Evolutionary conservation across 2,329 filamentous ascomycete genomes (phyloP), one percentile per base, ranked within the genome.

Genomic region (Delphinella strobiligena): DNA sequence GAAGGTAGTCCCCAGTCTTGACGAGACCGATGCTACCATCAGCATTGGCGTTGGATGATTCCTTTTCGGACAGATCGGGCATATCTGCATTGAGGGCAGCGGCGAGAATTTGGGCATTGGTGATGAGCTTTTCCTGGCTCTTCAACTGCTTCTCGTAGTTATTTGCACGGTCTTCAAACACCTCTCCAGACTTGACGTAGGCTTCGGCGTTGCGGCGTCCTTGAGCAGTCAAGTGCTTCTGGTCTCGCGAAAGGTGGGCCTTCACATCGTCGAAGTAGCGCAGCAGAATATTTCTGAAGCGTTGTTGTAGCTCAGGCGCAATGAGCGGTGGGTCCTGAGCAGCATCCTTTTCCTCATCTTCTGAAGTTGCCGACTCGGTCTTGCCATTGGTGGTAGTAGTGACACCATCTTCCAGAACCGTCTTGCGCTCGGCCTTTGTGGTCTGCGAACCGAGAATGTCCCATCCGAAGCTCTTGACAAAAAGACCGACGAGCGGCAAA

Each of bases 101-200:
- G 30, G 89, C 88, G 43, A 98, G 71, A 14, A 88, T 75, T 56
- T 98, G 93, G 0, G 89, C 87, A 59, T 93, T 96, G 16, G 85
- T 69, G 18, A 94, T 71, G 3, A 98, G 72, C 48, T 88, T 87
- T 57, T 98, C 91, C 55, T 96, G 86, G 1, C 82, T 73, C 61
- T 96, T 98, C 41, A 88, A 70, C 50, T 91, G 82, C 60, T 88
- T 95, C 58, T 98, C 93, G 50, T 93, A 94, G 55, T 88, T 96
- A 39, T 87, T 77, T 58, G 98, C 91, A 37, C 91, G 82, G 54
- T 98, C 91, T 58, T 98, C 91, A 48, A 98, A 96, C 4, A 98
- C 89, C 56, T 98, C 91, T 2, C 91, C 91, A 29, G 91, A 96
- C 55, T 95, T 95, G 52, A 98, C 89, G 53, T 98, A 98, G 4